These are phyloP conservation scores for Epichloe gansuensis DNA, from an alignment of 2,329 filamentous ascomycete genomes.

Conservation along the genomic window DNA sequence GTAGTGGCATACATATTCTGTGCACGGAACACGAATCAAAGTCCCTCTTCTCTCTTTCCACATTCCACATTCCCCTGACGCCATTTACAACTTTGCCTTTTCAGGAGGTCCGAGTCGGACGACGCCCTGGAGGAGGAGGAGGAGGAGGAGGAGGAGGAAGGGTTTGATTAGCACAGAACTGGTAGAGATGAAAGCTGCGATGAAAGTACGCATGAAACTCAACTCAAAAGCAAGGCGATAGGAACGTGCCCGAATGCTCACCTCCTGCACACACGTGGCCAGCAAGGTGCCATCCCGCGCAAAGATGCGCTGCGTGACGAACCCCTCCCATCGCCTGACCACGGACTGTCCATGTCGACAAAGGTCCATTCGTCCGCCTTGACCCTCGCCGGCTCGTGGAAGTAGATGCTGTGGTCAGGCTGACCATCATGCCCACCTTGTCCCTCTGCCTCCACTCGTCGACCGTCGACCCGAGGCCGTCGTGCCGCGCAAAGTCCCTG, in stretches of 20 bases:
- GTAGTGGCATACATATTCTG: no score
- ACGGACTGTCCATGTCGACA: constrained; percentile 67
- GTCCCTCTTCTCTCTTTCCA: no score
- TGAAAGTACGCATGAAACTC: not conserved
- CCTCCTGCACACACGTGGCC: constrained; percentile 74
- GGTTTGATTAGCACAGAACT: not conserved
- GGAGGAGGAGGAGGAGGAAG: no score
- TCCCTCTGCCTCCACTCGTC: constrained; percentile 40
- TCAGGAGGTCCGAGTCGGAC: not conserved
- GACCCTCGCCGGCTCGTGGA: constrained; percentile 47
- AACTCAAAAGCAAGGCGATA: not conserved
- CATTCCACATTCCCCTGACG: no score
- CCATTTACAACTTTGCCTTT: constrained; percentile 2
- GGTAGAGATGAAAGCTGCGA: not conserved
- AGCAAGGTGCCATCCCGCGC: constrained; percentile 58
- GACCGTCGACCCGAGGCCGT: constrained; percentile 26
- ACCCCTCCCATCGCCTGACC: constrained; percentile 63
- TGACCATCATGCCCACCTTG: constrained; percentile 73
- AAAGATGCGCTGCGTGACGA: constrained; percentile 67
- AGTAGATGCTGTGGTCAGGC: constrained; percentile 62
- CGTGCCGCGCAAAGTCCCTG: constrained; percentile 23
- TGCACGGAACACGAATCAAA: no score
- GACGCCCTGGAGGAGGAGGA: constrained; percentile 4
- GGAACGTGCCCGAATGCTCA: constrained; percentile 18
- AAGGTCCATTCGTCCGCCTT: constrained; percentile 66